These are phyloP conservation scores for Podaxis carcinomalis DNA, from an alignment of 768 basidiomycete species.

Conservation along the genomic window DNA sequence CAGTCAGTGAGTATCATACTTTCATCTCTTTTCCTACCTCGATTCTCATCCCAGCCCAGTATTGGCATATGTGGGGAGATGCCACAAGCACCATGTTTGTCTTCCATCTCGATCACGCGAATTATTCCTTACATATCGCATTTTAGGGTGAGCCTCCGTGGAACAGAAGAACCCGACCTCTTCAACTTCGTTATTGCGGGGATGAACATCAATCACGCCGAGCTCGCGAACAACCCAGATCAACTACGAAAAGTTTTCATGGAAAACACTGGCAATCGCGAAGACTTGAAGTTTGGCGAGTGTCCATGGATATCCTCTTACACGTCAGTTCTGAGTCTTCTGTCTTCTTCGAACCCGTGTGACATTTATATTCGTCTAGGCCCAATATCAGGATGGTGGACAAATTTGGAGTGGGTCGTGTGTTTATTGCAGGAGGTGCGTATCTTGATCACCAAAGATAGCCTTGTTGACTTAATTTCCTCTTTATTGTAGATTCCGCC, in stretches of 20 bases:
- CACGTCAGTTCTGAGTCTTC: constrained; percentile 12
- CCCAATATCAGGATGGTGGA: constrained; percentile 43
- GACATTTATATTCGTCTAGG: constrained; percentile 17
- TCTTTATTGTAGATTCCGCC: constrained; percentile 30
- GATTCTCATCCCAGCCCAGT: constrained; percentile 20
- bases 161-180: constrained; percentile 18
- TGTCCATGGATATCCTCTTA: constrained; percentile 18
- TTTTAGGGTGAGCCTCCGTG: constrained; percentile 16
- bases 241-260: constrained; percentile 17
- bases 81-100: constrained; percentile 27
- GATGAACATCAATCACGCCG: constrained; percentile 16
- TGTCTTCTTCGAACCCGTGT: not conserved
- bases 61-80: constrained; percentile 48
- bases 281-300: constrained; percentile 27
- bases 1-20: constrained; percentile 25
- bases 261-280: constrained; percentile 18
- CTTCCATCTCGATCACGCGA: not conserved
- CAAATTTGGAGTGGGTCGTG: constrained; percentile 33
- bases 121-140: too few species aligned
- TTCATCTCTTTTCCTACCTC: not conserved
- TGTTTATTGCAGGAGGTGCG: constrained; percentile 41
- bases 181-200: constrained; percentile 22
- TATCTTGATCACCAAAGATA: not conserved
- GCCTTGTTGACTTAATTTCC: too few species aligned
- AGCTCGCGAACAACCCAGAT: constrained; percentile 11